Base-by-base conservation (phyloP, 352 stramenopile species). In the Globisporangium spinosum region DNA sequence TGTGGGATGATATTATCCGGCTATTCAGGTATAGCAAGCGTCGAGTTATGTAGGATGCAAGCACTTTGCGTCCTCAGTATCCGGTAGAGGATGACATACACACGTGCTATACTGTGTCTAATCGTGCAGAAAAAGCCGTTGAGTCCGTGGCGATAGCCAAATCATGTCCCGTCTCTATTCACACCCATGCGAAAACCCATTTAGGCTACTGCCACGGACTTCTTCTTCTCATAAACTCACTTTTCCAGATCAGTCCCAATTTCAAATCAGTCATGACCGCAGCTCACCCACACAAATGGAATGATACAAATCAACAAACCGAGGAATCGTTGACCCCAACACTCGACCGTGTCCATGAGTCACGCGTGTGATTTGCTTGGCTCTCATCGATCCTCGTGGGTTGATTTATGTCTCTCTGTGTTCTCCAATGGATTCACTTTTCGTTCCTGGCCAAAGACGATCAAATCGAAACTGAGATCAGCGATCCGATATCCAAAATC, bases 141-240 rank as follows among this genome's bases (percentile, higher is more conserved):
- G 15, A 43, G 27, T 13, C 29, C 27, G 54, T 60, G 54, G 17
- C 54, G 29, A 59, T 59, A 59, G 54, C 54, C 56, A 61, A 61
- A 61, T 61, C 56, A 61, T 61, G 32, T 49, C 8, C 0, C 4
- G 1, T 0, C n/a, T 9, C 13, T 5, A 8, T 49, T n/a, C 17
- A 22, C 17, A 49, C 40, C 0, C 13, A 49, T 17, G 1, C 1
- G 8, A n/a, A 15, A 49, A 49, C 2, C 4, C 13, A n/a, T 22
- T 22, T 2, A 0, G 40, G 15, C 40, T 49, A 22, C 3, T 22
- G 40, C 40, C 40, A 49, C 40, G 15, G 40, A 22, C 4, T 49
- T n/a, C 15, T 49, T n/a, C 15, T n/a, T 49, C 0, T n/a, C 15
- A 49, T 49, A 15, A 43, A 43, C 10, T 17, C 35, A 43, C 35